phyloP scores from a whole-genome alignment of 139 green algal genomes.

The Yamagishiella unicocca region DNA sequence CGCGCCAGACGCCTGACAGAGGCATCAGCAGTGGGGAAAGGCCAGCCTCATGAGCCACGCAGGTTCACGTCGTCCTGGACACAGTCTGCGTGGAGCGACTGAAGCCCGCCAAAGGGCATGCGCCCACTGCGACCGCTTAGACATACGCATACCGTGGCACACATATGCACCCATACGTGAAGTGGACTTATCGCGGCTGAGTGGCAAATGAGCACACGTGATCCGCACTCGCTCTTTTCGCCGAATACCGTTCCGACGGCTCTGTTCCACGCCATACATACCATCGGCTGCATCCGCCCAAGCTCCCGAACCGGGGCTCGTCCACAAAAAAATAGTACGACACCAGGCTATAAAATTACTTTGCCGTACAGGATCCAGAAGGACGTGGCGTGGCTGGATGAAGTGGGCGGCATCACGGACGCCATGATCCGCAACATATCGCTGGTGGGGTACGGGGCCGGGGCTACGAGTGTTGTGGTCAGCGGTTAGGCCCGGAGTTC shows the following conservation, averaged over 20 bases:
- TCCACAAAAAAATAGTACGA: neutral
- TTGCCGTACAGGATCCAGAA: constrained; percentile 6
- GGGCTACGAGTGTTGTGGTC: no score
- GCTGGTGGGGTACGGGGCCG: neutral
- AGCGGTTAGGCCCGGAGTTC: no score
- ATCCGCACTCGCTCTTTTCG: neutral
- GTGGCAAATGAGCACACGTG: neutral
- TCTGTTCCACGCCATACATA: neutral
- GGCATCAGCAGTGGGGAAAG: no score
- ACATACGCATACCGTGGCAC: no score
- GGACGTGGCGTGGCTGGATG: constrained; percentile 28
- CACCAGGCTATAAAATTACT: neutral
- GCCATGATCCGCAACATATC: constrained; percentile 38
- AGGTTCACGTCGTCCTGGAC: no score
- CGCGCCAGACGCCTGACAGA: no score
- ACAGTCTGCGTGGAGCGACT: no score
- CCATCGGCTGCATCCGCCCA: neutral
- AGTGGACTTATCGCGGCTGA: neutral
- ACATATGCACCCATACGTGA: no score
- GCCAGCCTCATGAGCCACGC: no score
- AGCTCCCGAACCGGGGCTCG: neutral
- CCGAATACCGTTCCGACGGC: neutral
- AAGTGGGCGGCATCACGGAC: constrained; percentile 38
- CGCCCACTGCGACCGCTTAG: no score
- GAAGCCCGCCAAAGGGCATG: no score